Evolutionary conservation across 2,329 filamentous ascomycete genomes (phyloP).

Genomic region (Monilinia vaccinii-corymbosi): DNA sequence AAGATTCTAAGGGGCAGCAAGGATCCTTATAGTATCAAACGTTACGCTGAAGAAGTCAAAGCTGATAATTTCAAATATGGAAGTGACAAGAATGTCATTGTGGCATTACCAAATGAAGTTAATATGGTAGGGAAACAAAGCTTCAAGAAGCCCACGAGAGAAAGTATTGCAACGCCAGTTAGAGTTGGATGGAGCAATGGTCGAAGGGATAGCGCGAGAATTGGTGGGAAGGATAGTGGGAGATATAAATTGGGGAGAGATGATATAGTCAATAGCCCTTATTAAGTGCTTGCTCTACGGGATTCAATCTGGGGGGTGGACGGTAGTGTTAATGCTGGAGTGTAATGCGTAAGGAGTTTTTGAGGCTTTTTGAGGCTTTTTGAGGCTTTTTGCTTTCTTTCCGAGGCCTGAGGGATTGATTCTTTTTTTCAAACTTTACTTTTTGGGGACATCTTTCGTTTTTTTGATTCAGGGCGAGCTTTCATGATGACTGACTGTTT

Average conservation of each 20-base stretch:
- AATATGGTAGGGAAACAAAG: slow-evolving; percentile 90
- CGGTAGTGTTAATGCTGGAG: background rate
- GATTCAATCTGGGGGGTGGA: background rate
- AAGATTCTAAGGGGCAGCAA: slow-evolving; percentile 75
- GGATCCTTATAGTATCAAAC: slow-evolving; percentile 92
- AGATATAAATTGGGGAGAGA: slow-evolving; percentile 69
- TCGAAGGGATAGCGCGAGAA: slow-evolving; percentile 39
- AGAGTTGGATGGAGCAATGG: slow-evolving; percentile 38
- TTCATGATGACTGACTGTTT: background rate
- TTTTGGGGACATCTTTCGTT: background rate
- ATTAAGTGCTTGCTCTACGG: slow-evolving; percentile 29
- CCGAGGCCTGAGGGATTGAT: background rate
- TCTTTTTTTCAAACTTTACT: background rate
- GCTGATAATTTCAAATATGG: slow-evolving; percentile 98
- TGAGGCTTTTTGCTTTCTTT: background rate
- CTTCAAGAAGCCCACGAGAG: slow-evolving; percentile 78
- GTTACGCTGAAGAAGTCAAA: slow-evolving; percentile 90
- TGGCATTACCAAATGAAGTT: slow-evolving; percentile 92
- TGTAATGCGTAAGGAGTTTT: background rate
- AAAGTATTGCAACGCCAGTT: slow-evolving; percentile 64
- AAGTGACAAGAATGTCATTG: slow-evolving; percentile 95
- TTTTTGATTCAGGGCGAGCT: background rate
- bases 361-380: background rate
- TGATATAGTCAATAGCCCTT: slow-evolving; percentile 71
- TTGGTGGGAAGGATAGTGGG: slow-evolving; percentile 45